Percentiles rank a stretch among this genome's conserved stretches.
phyloP scores from a whole-genome alignment of 441 rosid species.

The Capsella rubella region DNA sequence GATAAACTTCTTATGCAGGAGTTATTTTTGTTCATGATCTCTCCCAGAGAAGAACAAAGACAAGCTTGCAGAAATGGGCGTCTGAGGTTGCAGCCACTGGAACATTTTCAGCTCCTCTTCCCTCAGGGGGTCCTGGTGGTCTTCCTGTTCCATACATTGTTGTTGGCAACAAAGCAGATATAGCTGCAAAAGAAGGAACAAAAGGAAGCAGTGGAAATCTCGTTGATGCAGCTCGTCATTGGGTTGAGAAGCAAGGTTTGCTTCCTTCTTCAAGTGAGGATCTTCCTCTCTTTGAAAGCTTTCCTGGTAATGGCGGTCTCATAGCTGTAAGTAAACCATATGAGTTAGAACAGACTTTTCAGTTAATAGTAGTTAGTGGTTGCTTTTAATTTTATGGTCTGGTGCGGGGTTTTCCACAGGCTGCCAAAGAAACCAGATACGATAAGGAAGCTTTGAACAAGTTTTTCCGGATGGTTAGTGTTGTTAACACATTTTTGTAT shows the following conservation, averaged over 20 bases:
- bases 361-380: not conserved
- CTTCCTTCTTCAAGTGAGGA: constrained; percentile 83
- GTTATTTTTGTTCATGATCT: constrained; percentile 97
- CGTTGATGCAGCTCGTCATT: constrained; percentile 96
- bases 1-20: constrained; percentile 53
- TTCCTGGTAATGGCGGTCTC: constrained; percentile 86
- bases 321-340: constrained; percentile 65
- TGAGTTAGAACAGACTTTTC: not conserved
- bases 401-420: constrained; percentile 52
- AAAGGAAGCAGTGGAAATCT: constrained; percentile 98
- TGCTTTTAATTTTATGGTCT: constrained; percentile 28
- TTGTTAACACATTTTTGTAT: constrained; percentile 22
- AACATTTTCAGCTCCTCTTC: constrained; percentile 93
- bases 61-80: constrained; percentile 98
- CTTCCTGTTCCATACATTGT: constrained; percentile 96
- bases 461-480: constrained; percentile 80
- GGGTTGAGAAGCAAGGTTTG: constrained; percentile 99
- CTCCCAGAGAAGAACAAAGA: constrained; percentile 94
- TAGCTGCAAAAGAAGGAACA: constrained; percentile 89
- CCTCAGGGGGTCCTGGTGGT: constrained; percentile 92
- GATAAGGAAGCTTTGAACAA: constrained; percentile 93
- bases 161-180: constrained; percentile 93
- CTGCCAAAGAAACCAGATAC: constrained; percentile 93
- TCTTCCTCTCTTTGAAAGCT: constrained; percentile 94
- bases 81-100: constrained; percentile 86